Percentiles rank a stretch among this genome's conserved stretches.
These are phyloP conservation scores for Osmanthus fragrans DNA, from an alignment of 257 asterid species.

Conservation along the genomic window DNA sequence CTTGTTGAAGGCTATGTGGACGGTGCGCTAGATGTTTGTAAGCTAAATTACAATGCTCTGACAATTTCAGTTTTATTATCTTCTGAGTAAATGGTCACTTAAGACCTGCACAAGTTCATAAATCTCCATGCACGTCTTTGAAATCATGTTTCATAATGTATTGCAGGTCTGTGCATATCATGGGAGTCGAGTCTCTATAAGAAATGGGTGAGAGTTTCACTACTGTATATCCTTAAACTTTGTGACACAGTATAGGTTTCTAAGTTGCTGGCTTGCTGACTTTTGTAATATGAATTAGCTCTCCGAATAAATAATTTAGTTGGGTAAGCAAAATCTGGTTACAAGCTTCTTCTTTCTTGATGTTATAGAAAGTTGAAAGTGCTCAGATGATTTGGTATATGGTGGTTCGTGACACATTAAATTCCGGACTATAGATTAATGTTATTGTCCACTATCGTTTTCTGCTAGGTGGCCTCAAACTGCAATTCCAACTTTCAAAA, in stretches of 20 bases:
- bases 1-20: conserved; percentile 92
- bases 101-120: not conserved
- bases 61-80: conserved; percentile 9
- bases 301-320: not conserved
- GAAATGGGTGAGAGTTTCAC: conserved; percentile 57
- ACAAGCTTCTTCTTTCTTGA: not conserved
- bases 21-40: conserved; percentile 91
- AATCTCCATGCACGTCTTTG: conserved; percentile 8
- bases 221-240: not conserved
- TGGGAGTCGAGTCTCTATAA: conserved; percentile 68
- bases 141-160: conserved; percentile 13
- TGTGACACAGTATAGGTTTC: not conserved
- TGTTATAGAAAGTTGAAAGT: not conserved
- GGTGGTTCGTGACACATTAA: not conserved
- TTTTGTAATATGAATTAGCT: not conserved
- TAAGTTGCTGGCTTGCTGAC: not conserved
- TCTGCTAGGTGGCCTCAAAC: conserved; percentile 90
- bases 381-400: not conserved
- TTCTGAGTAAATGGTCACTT: not conserved
- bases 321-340: not conserved
- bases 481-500: conserved; percentile 65
- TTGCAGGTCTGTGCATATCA: conserved; percentile 80
- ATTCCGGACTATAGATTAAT: conserved; percentile 8
- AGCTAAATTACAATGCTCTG: conserved; percentile 36
- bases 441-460: conserved; percentile 5